A percentile compares a stretch with the other conserved stretches of the same genome.
Evolutionary conservation across 2,329 filamentous ascomycete species (phyloP).

Genomic region (Madurella mycetomatis): DNA sequence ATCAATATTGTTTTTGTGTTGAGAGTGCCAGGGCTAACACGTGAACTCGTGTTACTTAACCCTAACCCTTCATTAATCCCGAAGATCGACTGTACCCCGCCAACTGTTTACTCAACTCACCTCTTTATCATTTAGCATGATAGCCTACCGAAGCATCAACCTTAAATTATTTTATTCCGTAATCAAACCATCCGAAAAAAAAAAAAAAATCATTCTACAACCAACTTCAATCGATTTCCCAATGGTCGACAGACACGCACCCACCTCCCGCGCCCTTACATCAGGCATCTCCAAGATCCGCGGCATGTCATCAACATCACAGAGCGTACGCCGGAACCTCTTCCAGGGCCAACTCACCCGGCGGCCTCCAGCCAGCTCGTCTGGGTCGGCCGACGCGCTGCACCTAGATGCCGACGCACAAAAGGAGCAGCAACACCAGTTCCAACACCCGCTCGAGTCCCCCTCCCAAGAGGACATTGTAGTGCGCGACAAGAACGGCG

Average conservation of each 20-base stretch:
- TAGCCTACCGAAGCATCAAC: not conserved
- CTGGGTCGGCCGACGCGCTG: slow-evolving; percentile 43
- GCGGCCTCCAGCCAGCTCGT: slow-evolving; percentile 45
- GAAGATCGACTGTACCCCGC: slow-evolving; percentile 8
- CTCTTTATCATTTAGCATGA: not conserved
- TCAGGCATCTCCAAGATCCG: slow-evolving; percentile 14
- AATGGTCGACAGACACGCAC: slow-evolving; percentile 25
- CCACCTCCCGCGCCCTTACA: slow-evolving; percentile 10
- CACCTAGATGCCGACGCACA: slow-evolving; percentile 43
- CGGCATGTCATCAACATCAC: slow-evolving; percentile 9
- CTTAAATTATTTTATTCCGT: not conserved
- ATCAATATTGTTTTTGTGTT: no score
- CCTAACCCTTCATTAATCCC: not conserved
- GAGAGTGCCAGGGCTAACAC: not conserved
- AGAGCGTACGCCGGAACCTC: slow-evolving; percentile 49
- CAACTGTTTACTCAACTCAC: slow-evolving; percentile 5
- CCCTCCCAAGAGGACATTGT: slow-evolving; percentile 51
- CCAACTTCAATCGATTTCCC: not conserved
- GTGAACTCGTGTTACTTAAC: slow-evolving; percentile 8
- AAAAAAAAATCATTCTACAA: not conserved
- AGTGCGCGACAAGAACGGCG: slow-evolving; percentile 58
- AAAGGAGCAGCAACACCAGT: slow-evolving; percentile 4
- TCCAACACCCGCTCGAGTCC: slow-evolving; percentile 30
- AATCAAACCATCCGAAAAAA: not conserved
- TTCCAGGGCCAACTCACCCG: slow-evolving; percentile 57